phyloP scores from a whole-genome alignment of 2,329 filamentous ascomycete genomes.

The Monosporascus cannonballus region DNA sequence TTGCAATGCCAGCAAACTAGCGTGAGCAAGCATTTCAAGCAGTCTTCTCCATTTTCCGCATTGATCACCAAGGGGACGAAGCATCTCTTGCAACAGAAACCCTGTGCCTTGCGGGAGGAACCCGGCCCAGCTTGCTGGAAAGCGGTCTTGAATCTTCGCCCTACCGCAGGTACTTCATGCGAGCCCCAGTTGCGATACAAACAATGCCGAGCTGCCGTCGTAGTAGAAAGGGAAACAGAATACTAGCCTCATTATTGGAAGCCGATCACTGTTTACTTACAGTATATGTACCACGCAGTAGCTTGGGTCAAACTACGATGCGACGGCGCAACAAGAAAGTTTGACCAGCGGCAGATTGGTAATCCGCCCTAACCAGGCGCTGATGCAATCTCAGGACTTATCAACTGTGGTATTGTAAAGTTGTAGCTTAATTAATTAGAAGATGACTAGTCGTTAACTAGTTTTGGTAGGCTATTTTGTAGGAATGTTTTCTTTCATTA shows the following conservation, averaged over 20 bases:
- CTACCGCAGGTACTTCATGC: conserved; percentile 15
- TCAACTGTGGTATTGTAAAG: not conserved
- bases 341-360: conserved; percentile 3
- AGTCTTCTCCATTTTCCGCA: conserved; percentile 13
- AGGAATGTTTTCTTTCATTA: not conserved
- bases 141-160: conserved; percentile 10
- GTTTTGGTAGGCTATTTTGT: not conserved
- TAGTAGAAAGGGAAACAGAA: too few species aligned
- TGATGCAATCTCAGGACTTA: not conserved
- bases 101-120: conserved; percentile 11
- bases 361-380: not conserved
- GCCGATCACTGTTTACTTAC: too few species aligned
- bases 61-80: conserved; percentile 20
- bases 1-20: conserved; percentile 1
- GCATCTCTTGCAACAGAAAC: conserved; percentile 23
- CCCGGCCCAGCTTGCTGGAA: conserved; percentile 13
- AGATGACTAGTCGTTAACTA: too few species aligned
- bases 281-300: too few species aligned
- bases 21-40: conserved; percentile 3
- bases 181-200: not conserved
- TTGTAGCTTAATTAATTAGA: not conserved
- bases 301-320: too few species aligned
- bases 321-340: conserved; percentile 2
- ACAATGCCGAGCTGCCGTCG: not conserved
- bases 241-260: too few species aligned